These are phyloP conservation scores for Coniochaeta sp. DNA, from an alignment of 2,329 filamentous ascomycete species.

Conservation along the genomic window DNA sequence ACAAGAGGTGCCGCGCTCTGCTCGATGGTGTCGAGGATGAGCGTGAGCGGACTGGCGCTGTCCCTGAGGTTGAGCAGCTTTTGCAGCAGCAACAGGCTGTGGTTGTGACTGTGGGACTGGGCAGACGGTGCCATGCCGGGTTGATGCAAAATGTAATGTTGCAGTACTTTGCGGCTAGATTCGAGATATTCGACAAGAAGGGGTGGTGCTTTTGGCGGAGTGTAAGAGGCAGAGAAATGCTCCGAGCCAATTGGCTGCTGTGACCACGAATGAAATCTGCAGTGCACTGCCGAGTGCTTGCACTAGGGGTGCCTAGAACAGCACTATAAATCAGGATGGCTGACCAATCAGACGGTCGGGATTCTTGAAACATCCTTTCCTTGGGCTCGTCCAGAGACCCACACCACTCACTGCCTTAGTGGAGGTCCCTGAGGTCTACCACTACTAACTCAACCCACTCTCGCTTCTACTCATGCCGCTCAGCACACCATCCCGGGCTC, in stretches of 20 bases:
- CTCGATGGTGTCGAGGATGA: constrained; percentile 79
- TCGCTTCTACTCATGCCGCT: not conserved
- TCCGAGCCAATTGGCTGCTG: not conserved
- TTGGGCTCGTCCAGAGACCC: not conserved
- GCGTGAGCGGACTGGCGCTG: constrained; percentile 75
- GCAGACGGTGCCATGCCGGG: constrained; percentile 45
- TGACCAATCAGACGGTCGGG: not conserved
- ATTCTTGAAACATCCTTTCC: not conserved
- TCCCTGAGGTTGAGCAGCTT: constrained; percentile 74
- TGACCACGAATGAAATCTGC: not conserved
- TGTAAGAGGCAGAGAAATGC: not conserved
- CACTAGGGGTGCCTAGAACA: no score
- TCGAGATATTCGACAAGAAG: not conserved
- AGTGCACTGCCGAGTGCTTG: not conserved
- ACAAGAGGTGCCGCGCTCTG: constrained; percentile 67
- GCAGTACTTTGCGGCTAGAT: not conserved
- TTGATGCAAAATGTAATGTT: not conserved
- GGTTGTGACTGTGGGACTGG: constrained; percentile 67
- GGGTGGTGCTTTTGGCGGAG: not conserved
- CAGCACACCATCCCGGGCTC: not conserved
- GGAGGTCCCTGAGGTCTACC: no score
- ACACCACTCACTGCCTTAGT: no score
- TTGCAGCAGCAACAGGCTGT: constrained; percentile 77
- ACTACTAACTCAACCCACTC: not conserved
- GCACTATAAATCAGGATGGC: not conserved